A percentile compares a stretch with the other conserved stretches of the same genome.
phyloP scores from a whole-genome alignment of 495 filamentous ascomycete genomes.

The Penicillium ochrochloron region DNA sequence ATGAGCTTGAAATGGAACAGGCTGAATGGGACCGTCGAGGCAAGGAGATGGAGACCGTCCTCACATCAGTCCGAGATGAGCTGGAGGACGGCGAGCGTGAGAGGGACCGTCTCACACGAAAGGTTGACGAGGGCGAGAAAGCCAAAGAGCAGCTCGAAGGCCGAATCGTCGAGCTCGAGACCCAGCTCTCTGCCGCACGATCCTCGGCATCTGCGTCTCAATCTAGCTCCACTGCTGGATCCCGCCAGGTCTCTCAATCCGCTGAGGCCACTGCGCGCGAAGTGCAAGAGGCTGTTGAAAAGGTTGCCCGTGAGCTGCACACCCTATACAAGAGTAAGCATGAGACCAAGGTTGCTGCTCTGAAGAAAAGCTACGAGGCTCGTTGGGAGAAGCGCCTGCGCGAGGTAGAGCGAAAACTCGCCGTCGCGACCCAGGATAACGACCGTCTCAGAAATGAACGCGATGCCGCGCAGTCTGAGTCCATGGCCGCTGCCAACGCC shows the following conservation, averaged over 20 bases:
- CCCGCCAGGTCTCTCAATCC: conserved; percentile 25
- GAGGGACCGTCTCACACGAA: conserved; percentile 70
- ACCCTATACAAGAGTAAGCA: conserved; percentile 95
- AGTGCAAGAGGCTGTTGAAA: conserved; percentile 88
- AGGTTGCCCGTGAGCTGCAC: conserved; percentile 87
- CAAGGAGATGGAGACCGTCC: conserved; percentile 80
- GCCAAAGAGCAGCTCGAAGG: conserved; percentile 64
- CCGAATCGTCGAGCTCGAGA: conserved; percentile 67
- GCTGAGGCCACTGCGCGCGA: conserved; percentile 51
- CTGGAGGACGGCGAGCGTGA: conserved; percentile 76
- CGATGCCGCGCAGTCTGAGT: conserved; percentile 65
- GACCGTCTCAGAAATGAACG: conserved; percentile 69
- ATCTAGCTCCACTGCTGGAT: conserved; percentile 15
- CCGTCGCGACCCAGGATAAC: conserved; percentile 69
- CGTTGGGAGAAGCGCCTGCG: conserved; percentile 84
- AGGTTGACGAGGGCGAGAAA: conserved; percentile 75
- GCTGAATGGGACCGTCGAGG: conserved; percentile 81
- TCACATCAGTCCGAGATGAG: conserved; percentile 79
- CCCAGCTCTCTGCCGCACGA: conserved; percentile 69
- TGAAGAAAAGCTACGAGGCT: conserved; percentile 93
- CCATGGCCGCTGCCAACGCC: conserved; percentile 49
- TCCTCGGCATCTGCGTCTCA: conserved; percentile 33
- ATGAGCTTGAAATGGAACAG: conserved; percentile 74
- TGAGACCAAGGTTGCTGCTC: conserved; percentile 87
- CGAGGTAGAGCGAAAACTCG: conserved; percentile 72